These are phyloP conservation scores for Teratosphaeria epicoccoides DNA, from an alignment of 2,329 filamentous ascomycete genomes.

Conservation along the genomic window DNA sequence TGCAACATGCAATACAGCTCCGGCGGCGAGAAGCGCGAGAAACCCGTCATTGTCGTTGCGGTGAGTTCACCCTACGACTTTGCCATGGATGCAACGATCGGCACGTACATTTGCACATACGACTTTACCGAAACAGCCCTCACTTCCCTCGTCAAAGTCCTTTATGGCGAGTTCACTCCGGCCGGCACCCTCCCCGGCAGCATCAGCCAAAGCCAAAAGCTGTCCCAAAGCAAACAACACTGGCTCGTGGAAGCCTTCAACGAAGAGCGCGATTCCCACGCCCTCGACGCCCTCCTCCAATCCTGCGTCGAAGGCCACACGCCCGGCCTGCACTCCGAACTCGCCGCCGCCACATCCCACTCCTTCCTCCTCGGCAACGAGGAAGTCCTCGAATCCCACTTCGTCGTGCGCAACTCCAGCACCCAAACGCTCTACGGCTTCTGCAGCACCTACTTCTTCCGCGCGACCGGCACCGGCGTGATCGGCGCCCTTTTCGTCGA, in stretches of 20 bases:
- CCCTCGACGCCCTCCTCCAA: conserved; percentile 64
- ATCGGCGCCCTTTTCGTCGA: conserved; percentile 86
- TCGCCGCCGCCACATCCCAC: conserved; percentile 57
- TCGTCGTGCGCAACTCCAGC: conserved; percentile 87
- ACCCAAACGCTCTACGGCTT: conserved; percentile 87
- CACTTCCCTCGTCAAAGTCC: conserved; percentile 67
- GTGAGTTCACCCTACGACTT: conserved; percentile 97
- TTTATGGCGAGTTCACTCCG: conserved; percentile 63
- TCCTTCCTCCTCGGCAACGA: conserved; percentile 66
- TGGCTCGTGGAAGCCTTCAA: conserved; percentile 91
- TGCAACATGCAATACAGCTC: conserved; percentile 68
- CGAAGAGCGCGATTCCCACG: conserved; percentile 61
- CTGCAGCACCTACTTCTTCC: conserved; percentile 75
- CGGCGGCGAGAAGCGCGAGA: conserved; percentile 61
- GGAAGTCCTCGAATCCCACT: conserved; percentile 70
- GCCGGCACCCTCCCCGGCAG: conserved; percentile 55
- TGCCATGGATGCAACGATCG: conserved; percentile 79
- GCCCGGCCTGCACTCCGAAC: conserved; percentile 56
- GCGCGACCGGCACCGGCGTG: conserved; percentile 58
- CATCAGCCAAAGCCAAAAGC: conserved; percentile 75
- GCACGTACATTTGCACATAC: conserved; percentile 89
- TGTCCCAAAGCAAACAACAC: conserved; percentile 79
- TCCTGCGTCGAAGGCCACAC: conserved; percentile 56
- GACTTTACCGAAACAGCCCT: conserved; percentile 92
- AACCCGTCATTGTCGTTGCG: conserved; percentile 79